phyloP scores from a whole-genome alignment of 768 basidiomycete species.

The Lentinus tigrinus region DNA sequence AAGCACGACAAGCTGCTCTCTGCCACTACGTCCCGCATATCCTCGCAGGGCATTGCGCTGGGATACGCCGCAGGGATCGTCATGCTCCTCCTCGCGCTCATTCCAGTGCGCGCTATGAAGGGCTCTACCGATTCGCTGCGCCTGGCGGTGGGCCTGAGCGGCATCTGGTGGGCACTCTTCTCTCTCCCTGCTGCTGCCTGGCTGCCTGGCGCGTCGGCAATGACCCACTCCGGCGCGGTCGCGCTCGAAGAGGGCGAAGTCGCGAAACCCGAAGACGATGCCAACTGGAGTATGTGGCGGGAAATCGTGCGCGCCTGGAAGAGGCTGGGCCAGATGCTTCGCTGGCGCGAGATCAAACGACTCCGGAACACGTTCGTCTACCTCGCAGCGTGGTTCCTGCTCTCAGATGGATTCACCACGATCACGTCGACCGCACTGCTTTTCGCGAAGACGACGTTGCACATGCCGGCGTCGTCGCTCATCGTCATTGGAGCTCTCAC shows the following conservation, averaged over 20 bases:
- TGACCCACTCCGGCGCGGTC: neutral
- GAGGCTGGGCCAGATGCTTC: conserved; percentile 71
- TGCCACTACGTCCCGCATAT: conserved; percentile 77
- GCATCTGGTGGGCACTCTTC: conserved; percentile 85
- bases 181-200: conserved; percentile 77
- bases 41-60: conserved; percentile 80
- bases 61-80: conserved; percentile 85
- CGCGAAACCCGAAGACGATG: neutral
- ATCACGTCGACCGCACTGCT: conserved; percentile 90
- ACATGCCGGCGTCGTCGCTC: conserved; percentile 76
- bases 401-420: conserved; percentile 92
- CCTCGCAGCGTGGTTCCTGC: conserved; percentile 90
- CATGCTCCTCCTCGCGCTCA: conserved; percentile 66
- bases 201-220: conserved; percentile 49
- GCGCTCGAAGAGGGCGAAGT: conserved; percentile 16
- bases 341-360: conserved; percentile 66
- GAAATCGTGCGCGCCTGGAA: conserved; percentile 76
- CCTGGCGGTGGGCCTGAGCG: conserved; percentile 81
- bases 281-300: conserved; percentile 42
- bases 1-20: conserved; percentile 63
- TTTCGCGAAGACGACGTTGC: conserved; percentile 85
- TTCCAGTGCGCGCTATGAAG: conserved; percentile 73
- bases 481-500: conserved; percentile 80
- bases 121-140: conserved; percentile 79
- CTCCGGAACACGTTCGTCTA: conserved; percentile 86